A percentile compares a stretch with the other conserved stretches of the same genome.
phyloP scores from a whole-genome alignment of 2,329 filamentous ascomycete genomes.

The Cryphonectria naterciae region DNA sequence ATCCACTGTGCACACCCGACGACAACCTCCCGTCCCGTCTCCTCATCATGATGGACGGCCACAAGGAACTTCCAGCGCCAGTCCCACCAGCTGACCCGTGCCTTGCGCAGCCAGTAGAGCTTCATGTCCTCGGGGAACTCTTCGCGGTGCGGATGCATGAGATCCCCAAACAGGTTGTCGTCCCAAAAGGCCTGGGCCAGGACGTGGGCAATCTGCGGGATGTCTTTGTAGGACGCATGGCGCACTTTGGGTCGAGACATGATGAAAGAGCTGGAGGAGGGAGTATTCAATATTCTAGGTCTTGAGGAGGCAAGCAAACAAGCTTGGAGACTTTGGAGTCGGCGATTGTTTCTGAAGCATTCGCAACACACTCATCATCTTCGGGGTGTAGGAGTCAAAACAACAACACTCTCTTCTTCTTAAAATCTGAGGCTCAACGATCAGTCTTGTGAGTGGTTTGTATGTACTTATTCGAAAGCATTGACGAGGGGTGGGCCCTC shows the following conservation, averaged over 20 bases:
- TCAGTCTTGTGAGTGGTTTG: neutral
- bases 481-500: neutral
- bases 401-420: neutral
- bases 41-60: constrained; percentile 31
- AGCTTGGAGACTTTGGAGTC: neutral
- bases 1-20: constrained; percentile 35
- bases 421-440: neutral
- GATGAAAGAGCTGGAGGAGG: constrained; percentile 18
- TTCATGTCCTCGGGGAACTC: constrained; percentile 38
- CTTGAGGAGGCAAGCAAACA: neutral
- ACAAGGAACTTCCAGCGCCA: constrained; percentile 37
- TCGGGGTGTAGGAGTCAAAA: neutral
- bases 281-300: neutral
- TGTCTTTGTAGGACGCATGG: constrained; percentile 33
- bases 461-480: neutral
- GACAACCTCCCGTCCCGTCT: constrained; percentile 29
- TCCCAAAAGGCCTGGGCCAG: constrained; percentile 40
- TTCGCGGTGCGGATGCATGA: constrained; percentile 41
- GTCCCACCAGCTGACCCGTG: constrained; percentile 37
- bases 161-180: constrained; percentile 40
- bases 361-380: neutral
- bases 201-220: constrained; percentile 37
- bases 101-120: constrained; percentile 37
- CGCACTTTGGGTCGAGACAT: constrained; percentile 25
- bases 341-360: neutral